Evolutionary conservation across 2,329 filamentous ascomycete species (phyloP), one percentile per base, ranked within the genome.

Genomic region (Sphaerulina vaccinii): DNA sequence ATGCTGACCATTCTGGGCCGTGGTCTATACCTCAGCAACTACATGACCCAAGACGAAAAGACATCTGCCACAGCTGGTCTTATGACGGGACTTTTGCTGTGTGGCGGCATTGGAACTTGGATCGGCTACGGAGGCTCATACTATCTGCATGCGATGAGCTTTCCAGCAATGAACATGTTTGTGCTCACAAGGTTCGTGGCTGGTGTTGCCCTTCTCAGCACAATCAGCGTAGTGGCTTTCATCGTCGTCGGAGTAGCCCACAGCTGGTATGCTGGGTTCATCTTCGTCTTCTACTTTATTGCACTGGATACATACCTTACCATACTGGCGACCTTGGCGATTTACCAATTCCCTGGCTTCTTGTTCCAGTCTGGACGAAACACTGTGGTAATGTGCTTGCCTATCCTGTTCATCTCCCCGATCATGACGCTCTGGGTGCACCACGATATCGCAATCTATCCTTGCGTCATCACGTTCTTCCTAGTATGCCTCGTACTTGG

Each of bases 51-150:
- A 5, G 65, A 71, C 1, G 71, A 79, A 24, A 73, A 78, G 52
- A 71, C 77, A 23, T 77, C 46, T 32, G 81, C 80, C 1, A 82
- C 81, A 1, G 74, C 77, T 44, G 82, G 79, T 1, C 65, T 85
- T 35, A 77, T 85, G 71, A 77, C 80, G 10, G 78, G 81, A 2
- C 57, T 61, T 10, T 67, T 85, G 10, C 69, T 84, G 19, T 82
- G 80, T 6, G 81, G 81, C 35, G 82, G 78, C 5, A 78, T 84
- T 40, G 81, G 81, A 19, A 82, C 81, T 5, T 84, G 80, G 81
- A 82, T 84, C 35, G 80, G 80, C 5, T 81, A 79, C 50, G 80
- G 80, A 22, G 82, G 82, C 1, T 80, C 79, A 24, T 85, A 83
- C 65, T 85, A 85, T 57, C 73, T 84, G 5, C 72, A 76, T 35